A percentile compares a stretch with the other conserved stretches of the same genome.
Conservation (phyloP, 1,284 basidiomycete species). For the Tilletia indica region DNA sequence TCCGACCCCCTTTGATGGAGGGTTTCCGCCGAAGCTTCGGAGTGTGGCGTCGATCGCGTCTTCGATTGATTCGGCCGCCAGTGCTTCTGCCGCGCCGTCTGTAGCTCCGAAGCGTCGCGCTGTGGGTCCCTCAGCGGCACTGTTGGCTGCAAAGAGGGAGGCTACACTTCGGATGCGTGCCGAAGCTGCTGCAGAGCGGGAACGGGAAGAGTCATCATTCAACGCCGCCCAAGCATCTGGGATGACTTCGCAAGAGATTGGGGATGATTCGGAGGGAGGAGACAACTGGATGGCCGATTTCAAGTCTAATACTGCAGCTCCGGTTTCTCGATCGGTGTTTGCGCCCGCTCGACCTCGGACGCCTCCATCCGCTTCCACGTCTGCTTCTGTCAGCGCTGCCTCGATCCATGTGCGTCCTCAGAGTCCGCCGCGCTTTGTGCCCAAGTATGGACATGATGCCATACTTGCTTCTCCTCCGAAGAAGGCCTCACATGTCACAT, state of each 20-base stretch:
- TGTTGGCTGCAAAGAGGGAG: constrained; percentile 51
- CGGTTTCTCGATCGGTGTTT: not conserved
- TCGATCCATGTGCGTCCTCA: not conserved
- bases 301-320: not conserved
- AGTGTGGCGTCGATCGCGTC: not conserved
- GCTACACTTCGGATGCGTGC: constrained; percentile 37
- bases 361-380: not conserved
- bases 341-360: constrained; percentile 10
- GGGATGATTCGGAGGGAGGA: constrained; percentile 11
- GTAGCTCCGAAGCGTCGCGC: constrained; percentile 27
- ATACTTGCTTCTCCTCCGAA: constrained; percentile 6
- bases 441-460: constrained; percentile 13
- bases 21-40: not conserved
- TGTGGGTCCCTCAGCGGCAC: constrained; percentile 41
- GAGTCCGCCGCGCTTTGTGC: constrained; percentile 6
- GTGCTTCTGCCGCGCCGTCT: constrained; percentile 25
- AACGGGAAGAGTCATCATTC: constrained; percentile 28
- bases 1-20: not conserved
- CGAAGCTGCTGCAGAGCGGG: constrained; percentile 31
- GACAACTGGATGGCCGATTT: constrained; percentile 16
- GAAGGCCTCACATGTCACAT: not conserved
- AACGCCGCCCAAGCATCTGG: not conserved
- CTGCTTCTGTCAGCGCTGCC: not conserved
- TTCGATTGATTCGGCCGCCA: constrained; percentile 15
- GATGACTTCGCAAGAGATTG: not conserved